Evolutionary conservation across 148 eudicot genomes (phyloP), one percentile per base, ranked within the genome.

Genomic region (Cornus florida): DNA sequence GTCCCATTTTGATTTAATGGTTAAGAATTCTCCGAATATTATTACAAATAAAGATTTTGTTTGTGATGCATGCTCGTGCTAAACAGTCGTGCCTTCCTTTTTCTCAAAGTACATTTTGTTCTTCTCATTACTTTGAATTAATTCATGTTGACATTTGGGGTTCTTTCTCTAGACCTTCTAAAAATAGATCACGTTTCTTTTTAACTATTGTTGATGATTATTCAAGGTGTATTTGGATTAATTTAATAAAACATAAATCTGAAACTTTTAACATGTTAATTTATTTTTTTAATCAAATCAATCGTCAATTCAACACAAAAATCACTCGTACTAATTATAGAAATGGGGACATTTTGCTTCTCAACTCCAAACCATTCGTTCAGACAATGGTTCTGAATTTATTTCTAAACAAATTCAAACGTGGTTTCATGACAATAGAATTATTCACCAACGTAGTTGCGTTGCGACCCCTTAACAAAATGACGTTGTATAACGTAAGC

Each of bases 281-380:
- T 73, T 64, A 73, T 73, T 73, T 73, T n/a, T 73, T 73, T 22
- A 73, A 73, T 73, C 65, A 9, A 28, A 53, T 73, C 17, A 73
- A 48, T 73, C 20, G 38, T 10, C 76, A 73, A 73, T 73, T 73
- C 76, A 73, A 53, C 33, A 73, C 14, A 24, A 73, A 73, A 73
- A 73, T 48, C 6, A 2, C 76, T 53, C 65, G 24, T 17, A 71
- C 38, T 22, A 71, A 71, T 23, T 71, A 5, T 11, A 3, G 73
- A 10, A 38, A 71, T 39, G 57, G 50, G 24, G 24, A 0, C 28
- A 71, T 71, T 38, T 71, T 71, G 41, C 53, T 35, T 35, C 38
- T 35, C 38, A 35, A 35, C 3, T 35, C 38, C 38, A 35, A 35
- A 35, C 38, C 23, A 71, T 73, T 50, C 39, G 12, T 73, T 28